phyloP scores from a whole-genome alignment of 495 filamentous ascomycete species.

The Aspergillus taichungensis region DNA sequence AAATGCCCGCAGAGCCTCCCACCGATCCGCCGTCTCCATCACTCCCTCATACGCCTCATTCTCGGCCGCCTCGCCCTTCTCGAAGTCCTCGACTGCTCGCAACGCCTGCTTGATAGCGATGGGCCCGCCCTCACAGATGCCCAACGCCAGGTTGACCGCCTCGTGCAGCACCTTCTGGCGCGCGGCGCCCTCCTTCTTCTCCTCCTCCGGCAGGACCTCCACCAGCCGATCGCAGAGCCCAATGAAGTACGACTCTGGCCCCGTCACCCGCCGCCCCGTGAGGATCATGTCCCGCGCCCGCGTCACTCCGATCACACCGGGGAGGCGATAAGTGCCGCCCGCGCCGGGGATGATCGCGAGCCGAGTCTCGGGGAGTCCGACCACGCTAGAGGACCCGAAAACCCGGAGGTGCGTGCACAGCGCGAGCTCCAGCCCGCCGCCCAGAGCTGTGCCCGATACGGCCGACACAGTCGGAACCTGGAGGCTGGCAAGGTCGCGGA shows the following conservation, averaged over 20 bases:
- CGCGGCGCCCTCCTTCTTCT: constrained; percentile 42
- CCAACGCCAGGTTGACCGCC: constrained; percentile 66
- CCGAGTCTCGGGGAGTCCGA: constrained; percentile 83
- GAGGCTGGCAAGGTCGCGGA: constrained; percentile 57
- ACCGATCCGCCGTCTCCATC: constrained; percentile 70
- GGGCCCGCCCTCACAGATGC: constrained; percentile 83
- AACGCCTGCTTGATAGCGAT: constrained; percentile 66
- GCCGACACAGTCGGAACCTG: constrained; percentile 85
- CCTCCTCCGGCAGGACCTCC: constrained; percentile 54
- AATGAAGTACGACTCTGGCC: constrained; percentile 71
- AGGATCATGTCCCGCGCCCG: constrained; percentile 78
- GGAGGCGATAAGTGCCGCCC: constrained; percentile 82
- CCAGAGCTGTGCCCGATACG: constrained; percentile 71
- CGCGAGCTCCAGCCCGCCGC: constrained; percentile 87
- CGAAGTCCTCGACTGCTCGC: constrained; percentile 55
- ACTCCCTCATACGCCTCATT: constrained; percentile 72
- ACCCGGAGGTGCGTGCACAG: constrained; percentile 80
- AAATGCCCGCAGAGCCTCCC: constrained; percentile 82
- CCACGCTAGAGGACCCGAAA: constrained; percentile 58
- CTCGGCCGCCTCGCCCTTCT: constrained; percentile 57
- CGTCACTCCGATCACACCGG: constrained; percentile 59
- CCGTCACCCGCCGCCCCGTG: constrained; percentile 72
- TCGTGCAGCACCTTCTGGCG: constrained; percentile 57
- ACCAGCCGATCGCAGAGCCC: constrained; percentile 80
- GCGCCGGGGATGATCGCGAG: constrained; percentile 92